A percentile compares a stretch with the other conserved stretches of the same genome.
phyloP scores from a whole-genome alignment of 805 yeast species.

The Candida parachauliodes region DNA sequence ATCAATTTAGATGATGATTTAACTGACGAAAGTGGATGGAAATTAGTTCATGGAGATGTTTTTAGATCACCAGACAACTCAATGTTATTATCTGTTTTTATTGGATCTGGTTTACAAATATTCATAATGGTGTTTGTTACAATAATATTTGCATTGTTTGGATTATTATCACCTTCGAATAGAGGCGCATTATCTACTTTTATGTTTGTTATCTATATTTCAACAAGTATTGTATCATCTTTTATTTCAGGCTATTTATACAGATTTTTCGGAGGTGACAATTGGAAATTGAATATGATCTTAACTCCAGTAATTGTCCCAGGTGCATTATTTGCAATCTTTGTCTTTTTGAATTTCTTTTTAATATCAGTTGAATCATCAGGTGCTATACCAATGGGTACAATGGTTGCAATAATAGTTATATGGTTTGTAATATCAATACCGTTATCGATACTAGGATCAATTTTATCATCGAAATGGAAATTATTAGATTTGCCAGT shows the following conservation, averaged over 20 bases:
- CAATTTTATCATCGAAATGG: conserved; percentile 68
- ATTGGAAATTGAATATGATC: conserved; percentile 82
- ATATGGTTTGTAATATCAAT: conserved; percentile 85
- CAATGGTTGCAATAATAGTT: conserved; percentile 73
- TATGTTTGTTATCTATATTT: conserved; percentile 77
- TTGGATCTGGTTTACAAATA: conserved; percentile 87
- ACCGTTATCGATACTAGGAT: conserved; percentile 83
- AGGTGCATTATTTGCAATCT: conserved; percentile 60
- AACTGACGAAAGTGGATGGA: conserved; percentile 96
- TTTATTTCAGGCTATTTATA: conserved; percentile 82
- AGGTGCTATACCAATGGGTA: conserved; percentile 92
- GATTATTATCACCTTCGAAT: conserved; percentile 88
- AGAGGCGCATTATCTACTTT: conserved; percentile 92
- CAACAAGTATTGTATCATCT: conserved; percentile 80
- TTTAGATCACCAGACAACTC: conserved; percentile 77
- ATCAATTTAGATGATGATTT: conserved; percentile 82
- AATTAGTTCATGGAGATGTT: conserved; percentile 90
- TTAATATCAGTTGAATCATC: conserved; percentile 75
- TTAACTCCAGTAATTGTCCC: conserved; percentile 86
- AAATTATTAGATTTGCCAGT: conserved; percentile 67
- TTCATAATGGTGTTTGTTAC: conserved; percentile 73
- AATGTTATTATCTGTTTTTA: conserved; percentile 69
- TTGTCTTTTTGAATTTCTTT: conserved; percentile 76
- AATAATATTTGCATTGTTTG: conserved; percentile 78
- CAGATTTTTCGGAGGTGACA: conserved; percentile 86